Evolutionary conservation across 2,329 filamentous ascomycete species (phyloP).

Genomic region (Fonsecaea multimorphosa): DNA sequence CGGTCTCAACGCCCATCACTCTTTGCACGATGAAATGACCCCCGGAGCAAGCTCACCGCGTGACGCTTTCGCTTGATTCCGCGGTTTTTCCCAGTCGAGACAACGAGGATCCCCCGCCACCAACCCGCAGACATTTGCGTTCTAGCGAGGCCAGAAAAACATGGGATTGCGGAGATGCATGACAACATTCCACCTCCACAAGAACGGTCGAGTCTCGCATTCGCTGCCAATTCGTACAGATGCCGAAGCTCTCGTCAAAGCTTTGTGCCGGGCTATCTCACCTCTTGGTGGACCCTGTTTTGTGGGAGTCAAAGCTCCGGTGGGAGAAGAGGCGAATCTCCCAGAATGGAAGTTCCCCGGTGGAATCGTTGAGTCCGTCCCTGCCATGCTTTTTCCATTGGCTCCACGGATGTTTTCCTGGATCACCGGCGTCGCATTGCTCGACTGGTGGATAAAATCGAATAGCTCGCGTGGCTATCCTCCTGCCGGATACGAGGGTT

Average conservation of each 20-base stretch:
- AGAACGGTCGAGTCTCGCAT: neutral
- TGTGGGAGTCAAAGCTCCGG: constrained; percentile 22
- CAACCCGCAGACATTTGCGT: neutral
- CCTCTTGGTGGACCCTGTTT: neutral
- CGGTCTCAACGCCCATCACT: neutral
- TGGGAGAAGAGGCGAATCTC: constrained; percentile 8
- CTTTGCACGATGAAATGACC: neutral
- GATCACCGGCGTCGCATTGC: neutral
- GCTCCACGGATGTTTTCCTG: neutral
- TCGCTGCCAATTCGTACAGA: neutral
- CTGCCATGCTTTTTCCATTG: neutral
- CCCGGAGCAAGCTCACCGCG: constrained; percentile 8
- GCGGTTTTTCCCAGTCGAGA: constrained; percentile 31
- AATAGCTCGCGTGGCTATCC: neutral
- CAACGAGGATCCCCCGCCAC: neutral
- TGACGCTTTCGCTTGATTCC: constrained; percentile 23
- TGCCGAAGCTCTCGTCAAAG: neutral
- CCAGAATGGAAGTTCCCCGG: constrained; percentile 25
- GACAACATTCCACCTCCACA: neutral
- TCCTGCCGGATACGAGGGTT: neutral
- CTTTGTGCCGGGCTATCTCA: neutral
- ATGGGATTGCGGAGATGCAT: constrained; percentile 3
- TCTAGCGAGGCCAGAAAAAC: neutral
- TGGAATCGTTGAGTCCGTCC: neutral
- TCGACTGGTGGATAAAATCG: neutral